phyloP scores from a whole-genome alignment of 805 yeast genomes.

The Kodamaea lidongshanica region DNA sequence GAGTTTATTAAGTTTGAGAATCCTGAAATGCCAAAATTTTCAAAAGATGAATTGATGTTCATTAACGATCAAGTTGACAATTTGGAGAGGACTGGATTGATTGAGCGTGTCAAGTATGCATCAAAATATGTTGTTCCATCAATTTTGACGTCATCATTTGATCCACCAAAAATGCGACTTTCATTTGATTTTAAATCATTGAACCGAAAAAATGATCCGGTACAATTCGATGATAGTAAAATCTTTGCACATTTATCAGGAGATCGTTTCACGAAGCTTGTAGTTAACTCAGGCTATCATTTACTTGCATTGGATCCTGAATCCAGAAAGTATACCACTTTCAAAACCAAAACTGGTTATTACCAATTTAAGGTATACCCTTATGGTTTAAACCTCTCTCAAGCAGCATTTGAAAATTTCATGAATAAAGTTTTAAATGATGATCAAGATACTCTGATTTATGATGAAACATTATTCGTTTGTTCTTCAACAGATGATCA shows the following conservation, averaged over 20 bases:
- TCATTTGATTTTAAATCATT: not conserved
- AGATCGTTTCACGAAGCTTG: conserved; percentile 1
- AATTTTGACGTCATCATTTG: not conserved
- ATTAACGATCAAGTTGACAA: not conserved
- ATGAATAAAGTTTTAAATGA: conserved; percentile 1
- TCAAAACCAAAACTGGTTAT: conserved; percentile 1
- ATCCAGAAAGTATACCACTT: conserved; percentile 2
- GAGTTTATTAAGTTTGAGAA: not conserved
- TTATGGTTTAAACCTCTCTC: not conserved
- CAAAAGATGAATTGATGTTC: not conserved
- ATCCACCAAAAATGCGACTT: not conserved
- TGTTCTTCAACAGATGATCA: conserved; percentile 1
- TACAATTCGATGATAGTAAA: not conserved
- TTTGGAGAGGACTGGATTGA: conserved; percentile 1
- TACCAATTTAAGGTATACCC: conserved; percentile 2
- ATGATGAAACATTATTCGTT: conserved; percentile 1
- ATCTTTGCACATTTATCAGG: conserved; percentile 1
- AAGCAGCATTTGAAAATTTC: not conserved
- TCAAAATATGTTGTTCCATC: conserved; percentile 1
- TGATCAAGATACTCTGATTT: conserved; percentile 1
- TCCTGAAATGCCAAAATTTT: not conserved
- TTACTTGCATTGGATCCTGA: conserved; percentile 3
- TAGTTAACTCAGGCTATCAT: conserved; percentile 2
- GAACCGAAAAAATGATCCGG: conserved; percentile 1
- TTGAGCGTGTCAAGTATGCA: not conserved